Evolutionary conservation across 306 rosid species (phyloP).

Genomic region (Glycine soja): DNA sequence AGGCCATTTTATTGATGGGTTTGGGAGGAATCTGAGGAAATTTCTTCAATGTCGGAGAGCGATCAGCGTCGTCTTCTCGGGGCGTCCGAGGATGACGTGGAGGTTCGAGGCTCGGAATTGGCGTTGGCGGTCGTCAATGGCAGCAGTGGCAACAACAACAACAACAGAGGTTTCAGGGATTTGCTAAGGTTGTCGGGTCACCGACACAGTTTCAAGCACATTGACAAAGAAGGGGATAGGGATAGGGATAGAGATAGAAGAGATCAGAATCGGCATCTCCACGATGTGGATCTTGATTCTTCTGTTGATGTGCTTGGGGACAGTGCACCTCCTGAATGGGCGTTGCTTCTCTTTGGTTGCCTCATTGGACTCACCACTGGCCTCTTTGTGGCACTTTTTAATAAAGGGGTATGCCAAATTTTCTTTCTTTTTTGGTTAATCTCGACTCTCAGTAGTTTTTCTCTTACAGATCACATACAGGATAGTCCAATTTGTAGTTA

Average conservation of each 20-base stretch:
- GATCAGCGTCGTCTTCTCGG: conserved; percentile 70
- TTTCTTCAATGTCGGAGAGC: conserved; percentile 55
- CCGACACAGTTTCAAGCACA: conserved; percentile 72
- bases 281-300: conserved; percentile 54
- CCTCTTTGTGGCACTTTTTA: conserved; percentile 90
- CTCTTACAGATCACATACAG: neutral
- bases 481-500: neutral
- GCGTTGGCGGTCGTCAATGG: neutral
- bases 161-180: conserved; percentile 60
- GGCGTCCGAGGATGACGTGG: conserved; percentile 60
- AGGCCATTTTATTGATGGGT: conserved; percentile 26
- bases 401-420: conserved; percentile 73
- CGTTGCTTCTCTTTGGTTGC: conserved; percentile 87
- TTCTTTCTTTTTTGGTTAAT: neutral
- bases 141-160: neutral
- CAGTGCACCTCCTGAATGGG: conserved; percentile 98
- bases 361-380: conserved; percentile 97
- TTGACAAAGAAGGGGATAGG: conserved; percentile 48
- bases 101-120: conserved; percentile 50
- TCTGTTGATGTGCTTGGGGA: conserved; percentile 70
- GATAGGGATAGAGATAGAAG: conserved; percentile 24
- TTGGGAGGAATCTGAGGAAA: conserved; percentile 27
- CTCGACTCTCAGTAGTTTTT: neutral
- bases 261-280: conserved; percentile 31
- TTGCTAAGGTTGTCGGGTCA: conserved; percentile 69